Conservation (phyloP, 768 basidiomycete species). For the Leccinum olivaceopallidum region DNA sequence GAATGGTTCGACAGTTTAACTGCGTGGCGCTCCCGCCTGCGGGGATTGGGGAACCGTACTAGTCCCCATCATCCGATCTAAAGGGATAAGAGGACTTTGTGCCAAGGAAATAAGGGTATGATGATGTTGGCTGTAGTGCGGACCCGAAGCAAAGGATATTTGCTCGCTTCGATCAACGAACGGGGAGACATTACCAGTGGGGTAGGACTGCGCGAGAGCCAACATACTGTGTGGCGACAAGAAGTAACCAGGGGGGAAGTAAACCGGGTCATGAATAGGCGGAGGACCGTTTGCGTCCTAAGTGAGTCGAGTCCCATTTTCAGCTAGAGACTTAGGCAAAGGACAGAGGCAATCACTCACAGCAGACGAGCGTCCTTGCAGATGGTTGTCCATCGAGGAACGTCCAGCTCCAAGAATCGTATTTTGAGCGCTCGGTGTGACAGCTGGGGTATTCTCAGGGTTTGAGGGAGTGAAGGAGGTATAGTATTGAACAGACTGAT, state of each 20-base stretch:
- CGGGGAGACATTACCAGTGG: background rate
- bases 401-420: accelerated
- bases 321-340: background rate
- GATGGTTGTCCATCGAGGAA: too few relatives aligned
- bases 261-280: background rate
- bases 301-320: background rate
- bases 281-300: background rate
- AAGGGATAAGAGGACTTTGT: too few relatives aligned
- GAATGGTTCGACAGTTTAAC: background rate
- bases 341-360: background rate
- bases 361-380: accelerated
- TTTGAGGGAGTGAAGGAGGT: background rate
- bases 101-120: background rate
- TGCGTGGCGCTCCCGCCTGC: too few relatives aligned
- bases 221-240: too few relatives aligned
- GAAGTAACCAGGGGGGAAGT: background rate
- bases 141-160: background rate
- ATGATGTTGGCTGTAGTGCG: background rate
- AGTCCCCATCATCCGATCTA: background rate
- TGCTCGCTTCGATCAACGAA: background rate
- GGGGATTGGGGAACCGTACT: too few relatives aligned
- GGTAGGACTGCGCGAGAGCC: background rate
- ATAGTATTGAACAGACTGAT: background rate
- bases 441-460: background rate
- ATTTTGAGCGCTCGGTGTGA: background rate